Conservation (phyloP, 2,329 filamentous ascomycete genomes). For the Cordyceps farinosa region DNA sequence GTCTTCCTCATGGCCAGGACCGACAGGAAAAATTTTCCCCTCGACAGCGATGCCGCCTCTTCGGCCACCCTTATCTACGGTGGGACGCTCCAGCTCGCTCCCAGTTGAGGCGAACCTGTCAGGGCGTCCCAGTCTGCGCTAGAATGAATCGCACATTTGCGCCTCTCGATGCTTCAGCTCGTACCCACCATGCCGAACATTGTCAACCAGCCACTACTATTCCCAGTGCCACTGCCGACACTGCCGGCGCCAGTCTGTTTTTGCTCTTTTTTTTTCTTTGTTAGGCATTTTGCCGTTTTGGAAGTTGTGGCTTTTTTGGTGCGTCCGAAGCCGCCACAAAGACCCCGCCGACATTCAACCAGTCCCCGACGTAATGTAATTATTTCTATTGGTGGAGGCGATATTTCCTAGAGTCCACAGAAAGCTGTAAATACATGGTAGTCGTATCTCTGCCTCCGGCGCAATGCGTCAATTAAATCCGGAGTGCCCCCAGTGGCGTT, state of each 20-base stretch:
- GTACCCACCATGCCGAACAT: neutral
- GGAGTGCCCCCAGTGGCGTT: neutral
- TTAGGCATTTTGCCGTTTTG: too few species aligned
- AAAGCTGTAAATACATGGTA: neutral
- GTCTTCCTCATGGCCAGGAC: neutral
- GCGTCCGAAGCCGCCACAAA: neutral
- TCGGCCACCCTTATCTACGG: neutral
- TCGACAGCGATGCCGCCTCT: neutral
- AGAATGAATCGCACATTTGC: slow-evolving; percentile 6
- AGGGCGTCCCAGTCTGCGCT: neutral
- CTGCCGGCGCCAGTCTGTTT: neutral
- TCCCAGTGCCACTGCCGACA: neutral
- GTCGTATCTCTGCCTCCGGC: neutral
- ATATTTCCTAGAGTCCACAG: neutral
- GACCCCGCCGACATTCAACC: neutral
- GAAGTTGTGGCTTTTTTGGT: too few species aligned
- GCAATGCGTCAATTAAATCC: neutral
- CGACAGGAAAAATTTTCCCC: neutral
- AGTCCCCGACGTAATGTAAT: neutral
- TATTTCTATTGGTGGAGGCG: neutral
- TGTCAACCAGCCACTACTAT: neutral
- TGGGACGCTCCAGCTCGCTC: slow-evolving; percentile 12
- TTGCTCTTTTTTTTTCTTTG: neutral
- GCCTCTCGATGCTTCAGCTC: neutral
- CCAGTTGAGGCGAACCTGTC: slow-evolving; percentile 10